Percentiles rank a stretch among this genome's conserved stretches.
phyloP scores from a whole-genome alignment of 345 rosid species.

The Pseudoturritis turrita region DNA sequence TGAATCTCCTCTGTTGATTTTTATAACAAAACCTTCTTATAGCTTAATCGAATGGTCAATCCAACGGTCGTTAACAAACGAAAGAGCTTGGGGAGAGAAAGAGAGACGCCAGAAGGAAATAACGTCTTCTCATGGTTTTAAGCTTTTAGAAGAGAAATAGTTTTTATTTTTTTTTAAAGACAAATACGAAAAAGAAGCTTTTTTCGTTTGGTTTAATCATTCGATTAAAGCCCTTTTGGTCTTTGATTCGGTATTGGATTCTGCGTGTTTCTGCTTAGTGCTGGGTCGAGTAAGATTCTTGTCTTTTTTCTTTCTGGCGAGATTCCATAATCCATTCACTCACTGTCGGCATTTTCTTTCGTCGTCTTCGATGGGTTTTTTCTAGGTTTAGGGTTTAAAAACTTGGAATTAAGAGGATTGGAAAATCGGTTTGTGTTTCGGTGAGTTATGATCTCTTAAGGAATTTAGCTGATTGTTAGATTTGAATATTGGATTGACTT shows the following conservation, averaged over 20 bases:
- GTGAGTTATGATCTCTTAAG: not conserved
- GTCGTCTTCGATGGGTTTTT: not conserved
- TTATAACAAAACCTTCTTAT: not conserved
- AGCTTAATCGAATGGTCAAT: not conserved
- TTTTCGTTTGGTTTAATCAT: slow-evolving; percentile 17
- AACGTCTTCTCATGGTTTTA: not conserved
- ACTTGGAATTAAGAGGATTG: too few relatives aligned
- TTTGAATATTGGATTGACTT: too few relatives aligned
- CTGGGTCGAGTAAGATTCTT: slow-evolving; percentile 24
- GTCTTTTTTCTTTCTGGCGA: not conserved
- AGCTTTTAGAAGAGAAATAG: not conserved
- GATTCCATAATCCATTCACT: slow-evolving; percentile 11
- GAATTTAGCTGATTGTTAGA: slow-evolving; percentile 1
- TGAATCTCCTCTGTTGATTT: not conserved
- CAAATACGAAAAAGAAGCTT: not conserved
- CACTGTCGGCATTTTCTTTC: slow-evolving; percentile 12
- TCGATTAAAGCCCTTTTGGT: not conserved
- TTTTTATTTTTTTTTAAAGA: not conserved
- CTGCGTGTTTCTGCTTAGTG: slow-evolving; percentile 18
- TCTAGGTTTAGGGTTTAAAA: not conserved
- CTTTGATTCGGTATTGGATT: slow-evolving; percentile 28
- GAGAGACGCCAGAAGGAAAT: not conserved
- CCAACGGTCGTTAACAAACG: slow-evolving; percentile 5
- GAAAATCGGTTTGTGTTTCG: not conserved
- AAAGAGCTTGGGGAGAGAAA: not conserved